These are phyloP conservation scores for Vaccinium myrtillus DNA, from an alignment of 148 eudicot genomes.

Conservation along the genomic window DNA sequence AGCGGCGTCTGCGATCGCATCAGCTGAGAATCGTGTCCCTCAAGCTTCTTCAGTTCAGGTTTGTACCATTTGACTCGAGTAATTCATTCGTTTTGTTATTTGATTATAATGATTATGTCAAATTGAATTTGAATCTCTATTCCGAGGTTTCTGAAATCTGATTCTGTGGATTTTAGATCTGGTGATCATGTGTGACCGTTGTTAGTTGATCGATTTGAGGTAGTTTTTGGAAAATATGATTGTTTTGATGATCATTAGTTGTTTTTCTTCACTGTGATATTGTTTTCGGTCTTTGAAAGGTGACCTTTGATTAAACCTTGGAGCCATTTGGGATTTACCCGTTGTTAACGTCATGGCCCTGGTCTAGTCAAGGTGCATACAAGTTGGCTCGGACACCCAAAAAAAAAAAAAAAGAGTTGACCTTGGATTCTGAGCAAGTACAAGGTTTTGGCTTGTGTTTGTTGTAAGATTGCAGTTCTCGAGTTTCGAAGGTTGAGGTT, in stretches of 20 bases:
- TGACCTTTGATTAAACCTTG: not conserved
- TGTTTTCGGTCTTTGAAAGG: slow-evolving; percentile 2
- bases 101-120: not conserved
- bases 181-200: not conserved
- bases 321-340: not conserved
- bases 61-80: not conserved
- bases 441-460: slow-evolving; percentile 2
- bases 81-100: not conserved
- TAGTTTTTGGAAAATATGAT: not conserved
- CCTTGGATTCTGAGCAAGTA: not conserved
- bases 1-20: slow-evolving; percentile 83
- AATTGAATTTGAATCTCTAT: slow-evolving; percentile 5
- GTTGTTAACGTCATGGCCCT: not conserved
- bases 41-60: slow-evolving; percentile 60
- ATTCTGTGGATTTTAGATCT: slow-evolving; percentile 10
- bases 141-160: not conserved
- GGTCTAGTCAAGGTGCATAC: not conserved
- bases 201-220: slow-evolving; percentile 3
- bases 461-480: slow-evolving; percentile 13
- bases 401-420: not conserved
- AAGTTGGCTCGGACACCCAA: not conserved
- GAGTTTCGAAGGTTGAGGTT: not conserved
- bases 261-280: not conserved
- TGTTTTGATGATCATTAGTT: not conserved
- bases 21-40: slow-evolving; percentile 63